Evolutionary conservation across 176 grass and related monocot genomes (phyloP).

Genomic region (Puccinellia tenuiflora): DNA sequence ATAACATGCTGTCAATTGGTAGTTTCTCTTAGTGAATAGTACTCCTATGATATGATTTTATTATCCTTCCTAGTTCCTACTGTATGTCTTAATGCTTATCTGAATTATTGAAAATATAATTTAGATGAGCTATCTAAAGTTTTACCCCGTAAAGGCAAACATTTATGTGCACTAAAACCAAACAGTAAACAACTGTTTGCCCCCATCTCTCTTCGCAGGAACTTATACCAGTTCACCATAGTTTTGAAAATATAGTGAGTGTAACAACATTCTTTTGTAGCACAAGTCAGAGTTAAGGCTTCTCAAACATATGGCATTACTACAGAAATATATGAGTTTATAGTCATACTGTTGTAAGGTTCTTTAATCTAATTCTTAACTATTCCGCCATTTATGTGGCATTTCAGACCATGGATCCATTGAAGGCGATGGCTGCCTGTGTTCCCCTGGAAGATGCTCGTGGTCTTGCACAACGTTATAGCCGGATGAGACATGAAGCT

Average conservation of each 20-base stretch:
- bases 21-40: background rate
- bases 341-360: constrained; percentile 2
- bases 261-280: background rate
- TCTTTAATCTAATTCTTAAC: constrained; percentile 1
- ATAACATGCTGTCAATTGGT: background rate
- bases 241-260: background rate
- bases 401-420: constrained; percentile 82
- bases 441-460: constrained; percentile 90
- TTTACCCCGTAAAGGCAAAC: background rate
- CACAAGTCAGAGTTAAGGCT: constrained; percentile 2
- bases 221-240: background rate
- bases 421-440: constrained; percentile 65
- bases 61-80: background rate
- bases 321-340: background rate
- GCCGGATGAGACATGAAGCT: constrained; percentile 97
- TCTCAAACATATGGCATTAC: background rate
- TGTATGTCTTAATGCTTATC: background rate
- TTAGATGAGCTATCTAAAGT: background rate
- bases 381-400: constrained; percentile 27
- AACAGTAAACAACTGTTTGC: background rate
- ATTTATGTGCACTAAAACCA: background rate
- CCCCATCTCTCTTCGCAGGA: background rate
- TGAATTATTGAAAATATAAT: background rate
- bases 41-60: background rate
- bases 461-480: constrained; percentile 91